Conservation (phyloP, 805 yeast genomes). For the Candida sithepensis region DNA sequence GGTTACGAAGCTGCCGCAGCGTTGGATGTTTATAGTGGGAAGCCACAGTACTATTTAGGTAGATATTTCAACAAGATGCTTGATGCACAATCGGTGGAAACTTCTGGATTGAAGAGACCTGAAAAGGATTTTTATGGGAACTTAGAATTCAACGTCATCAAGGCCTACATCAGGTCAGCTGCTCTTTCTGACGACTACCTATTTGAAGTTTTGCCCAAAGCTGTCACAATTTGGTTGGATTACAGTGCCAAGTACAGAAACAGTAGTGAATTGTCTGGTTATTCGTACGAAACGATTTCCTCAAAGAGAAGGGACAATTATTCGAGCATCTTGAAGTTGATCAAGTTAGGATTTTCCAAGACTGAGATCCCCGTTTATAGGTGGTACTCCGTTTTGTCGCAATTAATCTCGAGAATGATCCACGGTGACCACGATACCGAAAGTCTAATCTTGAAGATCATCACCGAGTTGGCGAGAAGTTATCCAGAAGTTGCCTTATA, state of each 20-base stretch:
- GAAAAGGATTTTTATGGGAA: conserved; percentile 41
- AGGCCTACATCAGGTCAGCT: conserved; percentile 56
- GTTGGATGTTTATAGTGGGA: conserved; percentile 54
- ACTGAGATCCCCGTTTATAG: conserved; percentile 45
- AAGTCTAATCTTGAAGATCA: conserved; percentile 51
- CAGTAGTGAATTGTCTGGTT: conserved; percentile 23
- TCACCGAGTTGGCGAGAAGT: conserved; percentile 50
- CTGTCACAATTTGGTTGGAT: conserved; percentile 90
- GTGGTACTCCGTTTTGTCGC: conserved; percentile 87
- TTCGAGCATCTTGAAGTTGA: conserved; percentile 44
- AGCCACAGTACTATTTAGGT: conserved; percentile 78
- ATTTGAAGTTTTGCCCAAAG: conserved; percentile 83
- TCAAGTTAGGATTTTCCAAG: conserved; percentile 39
- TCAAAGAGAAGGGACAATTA: conserved; percentile 35
- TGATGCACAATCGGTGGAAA: conserved; percentile 49
- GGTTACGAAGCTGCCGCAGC: conserved; percentile 62
- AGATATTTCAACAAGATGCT: conserved; percentile 72
- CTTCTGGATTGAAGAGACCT: conserved; percentile 26
- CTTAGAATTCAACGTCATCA: conserved; percentile 52
- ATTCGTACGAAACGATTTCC: conserved; percentile 22
- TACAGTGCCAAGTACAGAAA: conserved; percentile 44
- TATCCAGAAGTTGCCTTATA: conserved; percentile 88
- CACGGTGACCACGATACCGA: conserved; percentile 59
- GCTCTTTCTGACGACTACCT: conserved; percentile 61
- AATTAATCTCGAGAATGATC: conserved; percentile 72